phyloP scores from a whole-genome alignment of 2,329 filamentous ascomycete species.

The Diaporthe aspalathi region DNA sequence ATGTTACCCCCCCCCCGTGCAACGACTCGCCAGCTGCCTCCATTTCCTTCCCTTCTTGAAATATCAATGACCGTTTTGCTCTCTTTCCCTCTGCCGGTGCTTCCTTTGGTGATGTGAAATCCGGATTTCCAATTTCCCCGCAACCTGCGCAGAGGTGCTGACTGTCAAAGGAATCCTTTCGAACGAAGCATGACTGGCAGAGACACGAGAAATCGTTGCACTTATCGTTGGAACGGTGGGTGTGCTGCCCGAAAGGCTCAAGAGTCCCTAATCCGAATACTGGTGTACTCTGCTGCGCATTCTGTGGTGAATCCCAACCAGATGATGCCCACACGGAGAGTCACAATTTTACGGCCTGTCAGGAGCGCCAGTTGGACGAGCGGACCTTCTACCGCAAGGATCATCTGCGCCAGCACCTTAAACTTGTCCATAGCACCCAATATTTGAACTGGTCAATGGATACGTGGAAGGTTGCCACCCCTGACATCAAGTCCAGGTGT shows the following conservation, averaged over 20 bases:
- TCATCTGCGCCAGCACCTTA: constrained; percentile 73
- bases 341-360: constrained; percentile 73
- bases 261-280: constrained; percentile 68
- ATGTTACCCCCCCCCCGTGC: not conserved
- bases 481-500: constrained; percentile 71
- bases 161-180: constrained; percentile 64
- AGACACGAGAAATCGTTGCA: constrained; percentile 77
- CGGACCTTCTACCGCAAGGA: constrained; percentile 76
- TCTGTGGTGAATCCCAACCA: constrained; percentile 68
- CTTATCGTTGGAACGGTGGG: constrained; percentile 73
- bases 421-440: constrained; percentile 72
- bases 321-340: constrained; percentile 66
- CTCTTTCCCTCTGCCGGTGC: no score
- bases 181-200: constrained; percentile 77
- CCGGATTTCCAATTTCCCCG: not conserved
- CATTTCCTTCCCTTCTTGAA: no score
- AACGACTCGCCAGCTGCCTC: not conserved
- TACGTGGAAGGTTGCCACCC: constrained; percentile 69
- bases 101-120: not conserved
- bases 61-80: not conserved
- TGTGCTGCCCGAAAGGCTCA: constrained; percentile 70
- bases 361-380: constrained; percentile 71
- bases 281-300: constrained; percentile 68
- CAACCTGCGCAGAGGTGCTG: not conserved
- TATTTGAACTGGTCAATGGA: constrained; percentile 74